phyloP scores from a whole-genome alignment of 2,329 filamentous ascomycete species.

The Fusarium virguliforme region DNA sequence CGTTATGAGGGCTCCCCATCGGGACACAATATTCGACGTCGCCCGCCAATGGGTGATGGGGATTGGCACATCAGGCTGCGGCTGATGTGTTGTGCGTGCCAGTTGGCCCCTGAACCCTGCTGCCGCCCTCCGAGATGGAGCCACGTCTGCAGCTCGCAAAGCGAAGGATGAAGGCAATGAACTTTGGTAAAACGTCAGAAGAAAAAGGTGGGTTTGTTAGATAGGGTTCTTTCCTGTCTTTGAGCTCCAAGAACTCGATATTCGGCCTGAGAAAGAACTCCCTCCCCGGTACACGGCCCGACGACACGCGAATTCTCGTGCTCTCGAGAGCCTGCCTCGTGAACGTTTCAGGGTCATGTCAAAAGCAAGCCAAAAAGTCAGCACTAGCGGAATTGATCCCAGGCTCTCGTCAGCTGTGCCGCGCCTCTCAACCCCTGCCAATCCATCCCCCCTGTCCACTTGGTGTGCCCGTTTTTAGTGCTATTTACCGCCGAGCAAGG shows the following conservation, averaged over 20 bases:
- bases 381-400: not conserved
- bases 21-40: not conserved
- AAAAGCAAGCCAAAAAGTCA: constrained; percentile 4
- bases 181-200: not conserved
- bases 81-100: not conserved
- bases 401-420: not conserved
- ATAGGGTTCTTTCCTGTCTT: not conserved
- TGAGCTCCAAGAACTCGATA: not conserved
- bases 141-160: not conserved
- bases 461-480: not conserved
- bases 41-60: not conserved
- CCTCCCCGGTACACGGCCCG: not conserved
- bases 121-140: not conserved
- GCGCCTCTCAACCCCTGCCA: not conserved
- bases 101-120: constrained; percentile 1
- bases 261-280: not conserved
- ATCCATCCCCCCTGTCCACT: not conserved
- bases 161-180: not conserved
- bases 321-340: not conserved
- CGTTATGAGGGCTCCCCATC: not conserved
- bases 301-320: not conserved
- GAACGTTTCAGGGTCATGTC: constrained; percentile 4
- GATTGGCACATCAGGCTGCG: not conserved
- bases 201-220: not conserved
- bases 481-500: not conserved